Evolutionary conservation across 805 yeast genomes (phyloP).

Genomic region (Cephaloascus fragrans): DNA sequence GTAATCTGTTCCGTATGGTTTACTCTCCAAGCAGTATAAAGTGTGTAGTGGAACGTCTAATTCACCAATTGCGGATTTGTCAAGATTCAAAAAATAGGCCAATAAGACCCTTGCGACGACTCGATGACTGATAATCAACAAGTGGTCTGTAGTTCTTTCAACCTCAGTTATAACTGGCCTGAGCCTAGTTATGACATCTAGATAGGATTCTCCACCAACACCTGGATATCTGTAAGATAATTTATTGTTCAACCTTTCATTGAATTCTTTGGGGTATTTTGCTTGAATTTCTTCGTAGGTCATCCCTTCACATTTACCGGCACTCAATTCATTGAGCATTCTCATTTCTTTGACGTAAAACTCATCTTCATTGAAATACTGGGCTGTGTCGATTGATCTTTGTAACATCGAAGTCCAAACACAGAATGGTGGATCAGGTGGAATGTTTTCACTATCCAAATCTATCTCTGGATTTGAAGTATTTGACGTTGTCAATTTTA

Average conservation of each 20-base stretch:
- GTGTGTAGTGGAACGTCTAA: slow-evolving; percentile 91
- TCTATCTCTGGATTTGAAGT: slow-evolving; percentile 9
- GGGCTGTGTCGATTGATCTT: slow-evolving; percentile 72
- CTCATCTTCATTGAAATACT: slow-evolving; percentile 60
- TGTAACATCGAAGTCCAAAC: slow-evolving; percentile 89
- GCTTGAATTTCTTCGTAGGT: slow-evolving; percentile 80
- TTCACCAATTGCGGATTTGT: slow-evolving; percentile 73
- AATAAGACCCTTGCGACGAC: slow-evolving; percentile 82
- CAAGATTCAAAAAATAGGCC: slow-evolving; percentile 82
- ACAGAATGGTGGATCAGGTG: slow-evolving; percentile 63
- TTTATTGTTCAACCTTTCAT: slow-evolving; percentile 66
- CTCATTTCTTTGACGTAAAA: slow-evolving; percentile 82
- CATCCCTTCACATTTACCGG: slow-evolving; percentile 88
- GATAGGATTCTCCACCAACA: slow-evolving; percentile 91
- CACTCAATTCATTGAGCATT: slow-evolving; percentile 89
- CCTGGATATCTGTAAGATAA: slow-evolving; percentile 91
- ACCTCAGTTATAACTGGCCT: slow-evolving; percentile 87
- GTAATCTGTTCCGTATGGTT: slow-evolving; percentile 95
- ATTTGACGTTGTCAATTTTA: slow-evolving; percentile 22
- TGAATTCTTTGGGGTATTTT: slow-evolving; percentile 68
- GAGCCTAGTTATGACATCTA: slow-evolving; percentile 86
- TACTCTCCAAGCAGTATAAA: slow-evolving; percentile 80
- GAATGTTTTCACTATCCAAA: slow-evolving; percentile 5
- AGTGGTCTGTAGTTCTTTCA: slow-evolving; percentile 84
- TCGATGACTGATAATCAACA: slow-evolving; percentile 76